Evolutionary conservation across 768 basidiomycete genomes (phyloP), one percentile per base, ranked within the genome.

Genomic region (Leucocoprinus birnbaumii): DNA sequence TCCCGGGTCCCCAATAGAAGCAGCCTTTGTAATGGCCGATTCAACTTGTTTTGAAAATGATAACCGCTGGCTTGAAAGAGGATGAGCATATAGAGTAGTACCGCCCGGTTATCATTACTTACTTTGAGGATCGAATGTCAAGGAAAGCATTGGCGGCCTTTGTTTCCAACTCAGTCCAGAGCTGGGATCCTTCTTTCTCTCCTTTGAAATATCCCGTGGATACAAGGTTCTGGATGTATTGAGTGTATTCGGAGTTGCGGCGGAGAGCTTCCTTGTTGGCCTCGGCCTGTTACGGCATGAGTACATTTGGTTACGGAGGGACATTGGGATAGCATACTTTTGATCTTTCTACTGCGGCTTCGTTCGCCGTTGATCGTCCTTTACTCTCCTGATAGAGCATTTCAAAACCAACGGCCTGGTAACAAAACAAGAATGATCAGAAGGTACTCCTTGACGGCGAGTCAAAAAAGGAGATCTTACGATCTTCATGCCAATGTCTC

Each of bases 401-500:
- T 73, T 99, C 97, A 58, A 98, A 98, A 1, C 97, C 97, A 59
- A 92, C 92, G 2, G 94, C 86, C 88, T 95, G 63, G 50, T 51
- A 51, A 57, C 46, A 63, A 24, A 48, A 38, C 38, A 38, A 48
- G 16, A 40, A n/a, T 10, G 38, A 22, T 55, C 16, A 49, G 40
- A 37, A 49, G 22, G 14, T n/a, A 26, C n/a, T 19, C 9, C 22
- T 8, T 43, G 5, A 16, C 21, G n/a, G 18, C 18, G 38, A 14
- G 6, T n/a, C 21, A 42, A 14, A 18, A 22, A 7, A n/a, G n/a
- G 19, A 13, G 43, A 3, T 69, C 82, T 47, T 57, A 91, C 94
- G 50, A 98, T 85, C 75, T 98, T 98, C 86, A 98, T 89, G 7
- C 96, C 96, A 25, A 91, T 68, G 69, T 94, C 91, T 55, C 82